Evolutionary conservation across 192 early-diverging fungal species (phyloP), one percentile per base, ranked within the genome.

Genomic region (Podochytrium sp.): DNA sequence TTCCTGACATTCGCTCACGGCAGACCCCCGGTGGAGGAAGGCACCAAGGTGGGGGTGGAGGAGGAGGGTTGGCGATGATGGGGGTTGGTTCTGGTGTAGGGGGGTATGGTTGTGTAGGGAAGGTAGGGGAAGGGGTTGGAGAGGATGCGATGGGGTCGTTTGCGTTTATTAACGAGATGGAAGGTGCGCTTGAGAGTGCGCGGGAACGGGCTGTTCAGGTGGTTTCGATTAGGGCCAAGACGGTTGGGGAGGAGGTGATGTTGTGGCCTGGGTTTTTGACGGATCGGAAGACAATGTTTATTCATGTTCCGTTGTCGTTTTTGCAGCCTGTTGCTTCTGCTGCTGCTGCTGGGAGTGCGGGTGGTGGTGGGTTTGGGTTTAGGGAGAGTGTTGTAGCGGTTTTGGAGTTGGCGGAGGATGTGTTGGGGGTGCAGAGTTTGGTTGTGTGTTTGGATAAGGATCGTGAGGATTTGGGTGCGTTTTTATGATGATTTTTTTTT

Each of bases 371-470:
- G 7, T 73, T 77, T 65, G 76, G 76, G 50, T 77, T 77, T 38
- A 61, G 72, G 27, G 76, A 77, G 52, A 64, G 76, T 53, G 70
- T 77, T 10, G 76, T 67, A 16, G 73, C 70, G 14, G 76, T 77
- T 27, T 51, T 77, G 47, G 76, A 77, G 56, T 52, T 77, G n/a
- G 76, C 76, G 41, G 76, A 77, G 51, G 66, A 71, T 49, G 61
- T 77, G 58, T 39, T 77, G 16, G 69, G 59, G 16, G 53, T 56
- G 6, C 12, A 51, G 37, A 75, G 38, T 37, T 32, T 77, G 1
- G 76, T 77, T 1, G 57, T 77, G 20, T 77, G 76, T 38, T 38
- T 77, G 7, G 60, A 77, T 25, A 77, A 77, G 61, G 55, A 53
- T 25, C 53, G 71, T 27, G 47, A 35, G 41, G 76, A 77, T 75